Evolutionary conservation across 140 eudicot genomes (phyloP), one percentile per base, ranked within the genome.

Genomic region (Ambrosia hybrid): DNA sequence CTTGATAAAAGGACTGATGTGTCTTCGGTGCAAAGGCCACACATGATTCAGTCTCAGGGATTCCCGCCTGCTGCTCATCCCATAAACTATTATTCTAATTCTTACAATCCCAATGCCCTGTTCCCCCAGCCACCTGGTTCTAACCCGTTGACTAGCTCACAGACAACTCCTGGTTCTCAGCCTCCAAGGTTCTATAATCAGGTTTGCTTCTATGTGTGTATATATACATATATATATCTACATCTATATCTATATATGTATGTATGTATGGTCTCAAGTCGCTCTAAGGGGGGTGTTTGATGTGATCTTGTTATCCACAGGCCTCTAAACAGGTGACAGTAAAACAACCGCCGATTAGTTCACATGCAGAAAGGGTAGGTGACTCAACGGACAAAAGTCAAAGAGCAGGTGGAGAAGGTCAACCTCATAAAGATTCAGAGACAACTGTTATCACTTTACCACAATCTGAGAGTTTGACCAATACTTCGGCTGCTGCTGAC

Each of bases 41-140:
- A 79, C 80, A 30, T 59, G 65, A 59, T 86, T 76, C 96, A 86
- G 67, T 78, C 96, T 73, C 96, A 91, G 70, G 80, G 89, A 21
- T 73, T 78, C 33, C 64, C 80, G 12, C 82, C 85, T 1, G 67
- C 78, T 43, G 78, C 75, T 51, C 86, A 70, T 63, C 79, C 82
- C 0, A 68, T 84, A 48, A 86, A 83, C 72, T 83, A 85, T 60
- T 85, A 81, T 67, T 74, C 86, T 13, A 85, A 73, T 76, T 58
- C 89, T 65, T 87, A 83, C 65, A 79, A 75, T 68, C 13, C 88
- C 13, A 41, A 49, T 78, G 33, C 86, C 11, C 21, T 75, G 51
- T 84, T 41, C 62, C 73, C 65, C 45, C 77, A 68, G n/a, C 70
- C 84, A 62, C 82, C 81, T 12, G 88, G 78, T 76, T 67, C 91